Evolutionary conservation across 2,329 filamentous ascomycete genomes (phyloP).

Genomic region (Phyllosticta citriasiana): DNA sequence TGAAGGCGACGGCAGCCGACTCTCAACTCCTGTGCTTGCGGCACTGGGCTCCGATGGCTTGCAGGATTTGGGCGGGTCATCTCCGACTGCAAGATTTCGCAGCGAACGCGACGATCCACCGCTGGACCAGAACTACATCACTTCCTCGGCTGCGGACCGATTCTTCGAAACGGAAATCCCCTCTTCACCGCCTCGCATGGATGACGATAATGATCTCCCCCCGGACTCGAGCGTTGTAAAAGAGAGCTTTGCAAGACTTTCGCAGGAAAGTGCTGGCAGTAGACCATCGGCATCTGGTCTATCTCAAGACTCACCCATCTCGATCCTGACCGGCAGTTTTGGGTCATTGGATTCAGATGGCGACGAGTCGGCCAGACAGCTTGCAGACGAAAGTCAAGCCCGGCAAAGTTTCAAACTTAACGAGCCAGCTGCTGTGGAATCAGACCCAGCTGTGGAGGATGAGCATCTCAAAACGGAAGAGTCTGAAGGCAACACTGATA

Average conservation of each 20-base stretch:
- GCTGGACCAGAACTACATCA: background rate
- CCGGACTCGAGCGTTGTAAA: background rate
- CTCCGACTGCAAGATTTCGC: slow-evolving; percentile 39
- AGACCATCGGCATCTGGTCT: background rate
- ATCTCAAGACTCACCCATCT: background rate
- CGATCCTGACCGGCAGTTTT: background rate
- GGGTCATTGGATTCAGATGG: background rate
- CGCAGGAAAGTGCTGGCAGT: background rate
- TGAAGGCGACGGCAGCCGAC: background rate
- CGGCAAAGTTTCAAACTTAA: background rate
- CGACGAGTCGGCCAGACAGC: background rate
- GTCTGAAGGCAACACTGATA: background rate
- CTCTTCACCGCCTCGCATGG: slow-evolving; percentile 15
- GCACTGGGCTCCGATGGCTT: slow-evolving; percentile 26
- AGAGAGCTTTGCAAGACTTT: background rate
- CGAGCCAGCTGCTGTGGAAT: background rate
- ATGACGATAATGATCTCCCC: background rate
- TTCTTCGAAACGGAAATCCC: slow-evolving; percentile 2
- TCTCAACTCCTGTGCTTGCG: slow-evolving; percentile 32
- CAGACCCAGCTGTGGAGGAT: background rate
- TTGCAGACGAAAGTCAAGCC: slow-evolving; percentile 4
- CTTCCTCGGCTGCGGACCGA: background rate
- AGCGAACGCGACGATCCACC: slow-evolving; percentile 11
- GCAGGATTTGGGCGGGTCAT: slow-evolving; percentile 41
- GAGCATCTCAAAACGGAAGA: background rate